Evolutionary conservation across 495 filamentous ascomycete species (phyloP).

Genomic region (Lophium mytilinum): DNA sequence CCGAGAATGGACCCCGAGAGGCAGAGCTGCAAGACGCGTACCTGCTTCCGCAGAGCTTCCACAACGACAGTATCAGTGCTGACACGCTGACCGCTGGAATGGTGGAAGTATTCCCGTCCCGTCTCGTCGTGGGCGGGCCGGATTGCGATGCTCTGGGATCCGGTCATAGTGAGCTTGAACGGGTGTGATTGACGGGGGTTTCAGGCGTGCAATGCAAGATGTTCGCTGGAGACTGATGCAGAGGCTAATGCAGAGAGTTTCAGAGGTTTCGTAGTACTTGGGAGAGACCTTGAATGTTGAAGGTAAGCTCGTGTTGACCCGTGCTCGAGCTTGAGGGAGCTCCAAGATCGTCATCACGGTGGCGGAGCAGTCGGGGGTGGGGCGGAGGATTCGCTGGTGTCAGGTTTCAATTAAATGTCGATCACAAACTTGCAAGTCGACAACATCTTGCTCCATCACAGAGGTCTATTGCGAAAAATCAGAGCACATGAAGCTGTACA

Average conservation of each 20-base stretch:
- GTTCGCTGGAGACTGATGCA: too few relatives aligned
- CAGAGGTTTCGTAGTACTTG: too few relatives aligned
- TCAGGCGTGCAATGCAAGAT: not conserved
- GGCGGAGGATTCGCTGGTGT: not conserved
- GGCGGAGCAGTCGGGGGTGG: not conserved
- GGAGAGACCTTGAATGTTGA: too few relatives aligned
- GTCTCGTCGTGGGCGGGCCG: constrained; percentile 22
- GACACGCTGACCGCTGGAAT: constrained; percentile 40
- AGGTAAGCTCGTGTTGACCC: not conserved
- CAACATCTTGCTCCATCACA: not conserved
- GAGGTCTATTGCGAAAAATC: not conserved
- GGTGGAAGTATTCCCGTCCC: constrained; percentile 33
- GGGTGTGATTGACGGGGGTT: not conserved
- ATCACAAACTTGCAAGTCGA: not conserved
- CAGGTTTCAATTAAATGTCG: not conserved
- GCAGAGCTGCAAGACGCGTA: too few relatives aligned
- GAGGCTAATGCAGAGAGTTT: too few relatives aligned
- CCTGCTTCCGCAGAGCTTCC: constrained; percentile 34
- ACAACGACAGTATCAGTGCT: constrained; percentile 47
- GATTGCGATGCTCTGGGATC: constrained; percentile 6
- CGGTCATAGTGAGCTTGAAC: constrained; percentile 19
- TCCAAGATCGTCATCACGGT: not conserved
- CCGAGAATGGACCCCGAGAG: too few relatives aligned
- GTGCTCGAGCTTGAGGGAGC: not conserved
- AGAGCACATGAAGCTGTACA: not conserved